phyloP scores from a whole-genome alignment of 1,139 yeast genomes.

The Debaryomycetaceae sp. region DNA sequence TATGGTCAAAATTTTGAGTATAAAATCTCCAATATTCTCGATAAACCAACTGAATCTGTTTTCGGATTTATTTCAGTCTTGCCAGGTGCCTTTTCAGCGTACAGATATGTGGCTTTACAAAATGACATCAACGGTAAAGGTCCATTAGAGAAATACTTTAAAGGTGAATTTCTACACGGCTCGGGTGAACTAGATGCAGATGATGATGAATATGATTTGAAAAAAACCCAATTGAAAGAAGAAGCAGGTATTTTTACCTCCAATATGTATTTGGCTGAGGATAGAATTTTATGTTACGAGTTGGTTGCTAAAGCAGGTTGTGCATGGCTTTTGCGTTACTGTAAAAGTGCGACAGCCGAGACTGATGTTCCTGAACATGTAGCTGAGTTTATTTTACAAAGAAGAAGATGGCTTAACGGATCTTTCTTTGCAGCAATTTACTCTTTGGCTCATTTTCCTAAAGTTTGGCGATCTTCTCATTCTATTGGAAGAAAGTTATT shows the following conservation, averaged over 20 bases:
- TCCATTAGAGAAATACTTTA: conserved; percentile 47
- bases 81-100: conserved; percentile 96
- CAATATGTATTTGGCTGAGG: conserved; percentile 51
- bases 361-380: conserved; percentile 49
- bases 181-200: conserved; percentile 45
- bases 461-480: conserved; percentile 44
- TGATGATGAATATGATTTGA: conserved; percentile 45
- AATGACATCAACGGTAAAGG: conserved; percentile 85
- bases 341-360: conserved; percentile 46
- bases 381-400: conserved; percentile 46
- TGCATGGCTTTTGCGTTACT: conserved; percentile 45
- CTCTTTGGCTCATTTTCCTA: conserved; percentile 43
- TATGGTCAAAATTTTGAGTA: conserved; percentile 57
- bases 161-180: conserved; percentile 48
- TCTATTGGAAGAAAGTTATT: conserved; percentile 39
- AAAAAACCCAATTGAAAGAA: conserved; percentile 36
- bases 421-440: conserved; percentile 50
- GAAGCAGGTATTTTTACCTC: conserved; percentile 51
- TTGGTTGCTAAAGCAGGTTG: conserved; percentile 45
- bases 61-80: conserved; percentile 92
- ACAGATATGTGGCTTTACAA: conserved; percentile 81
- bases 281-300: conserved; percentile 48
- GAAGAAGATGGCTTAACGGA: conserved; percentile 53
- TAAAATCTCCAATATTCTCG: conserved; percentile 91
- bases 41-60: conserved; percentile 88